Base-by-base conservation (phyloP, 2,329 filamentous ascomycete genomes). In the Talaromyces sp. region DNA sequence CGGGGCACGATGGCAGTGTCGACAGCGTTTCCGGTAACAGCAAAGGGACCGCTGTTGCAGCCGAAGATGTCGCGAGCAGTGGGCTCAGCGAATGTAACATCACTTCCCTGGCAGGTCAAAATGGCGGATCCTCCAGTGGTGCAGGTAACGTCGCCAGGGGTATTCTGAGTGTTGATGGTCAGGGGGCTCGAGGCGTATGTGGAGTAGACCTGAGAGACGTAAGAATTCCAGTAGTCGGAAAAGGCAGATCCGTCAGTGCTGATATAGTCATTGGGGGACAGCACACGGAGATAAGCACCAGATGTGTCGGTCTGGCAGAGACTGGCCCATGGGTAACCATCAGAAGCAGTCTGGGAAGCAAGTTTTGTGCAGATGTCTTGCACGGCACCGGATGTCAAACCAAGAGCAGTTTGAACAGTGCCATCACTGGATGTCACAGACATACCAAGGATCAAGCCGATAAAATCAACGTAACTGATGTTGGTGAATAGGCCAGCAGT, bases 231-330 rank as follows among this genome's bases (percentile, higher is more conserved):
- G 75, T 87, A 87, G 64, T 77, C 78, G 19, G 75, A 65, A 69
- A 87, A 85, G 7, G 87, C 76, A 19, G 70, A 73, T 33, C 72
- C 73, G 69, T 82, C 72, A 67, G 82, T 74, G 54, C 82, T 78
- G 65, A 79, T 77, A 27, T 78, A 85, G 13, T 81, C 78, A 71
- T 85, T 85, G 52, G 85, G 85, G 67, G 82, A 85, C 64, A 87
- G 73, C 3, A 82, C 83, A 45, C 85, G 83, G 66, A 86, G 75
- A 67, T 81, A 78, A 1, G 72, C 66, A 39, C 80, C 80, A 3
- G 61, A 60, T 0, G 66, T 49, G 64, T 47, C 57, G 5, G 79
- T 78, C 37, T 86, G 73, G 52, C 86, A 77, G 49, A 87, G 80
- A 71, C 78, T 78, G 64, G 79, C 80, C 85, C 85, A 87, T 60